These are phyloP conservation scores for Saururus chinensis DNA, from an alignment of 164 flowering plant species.

Conservation along the genomic window DNA sequence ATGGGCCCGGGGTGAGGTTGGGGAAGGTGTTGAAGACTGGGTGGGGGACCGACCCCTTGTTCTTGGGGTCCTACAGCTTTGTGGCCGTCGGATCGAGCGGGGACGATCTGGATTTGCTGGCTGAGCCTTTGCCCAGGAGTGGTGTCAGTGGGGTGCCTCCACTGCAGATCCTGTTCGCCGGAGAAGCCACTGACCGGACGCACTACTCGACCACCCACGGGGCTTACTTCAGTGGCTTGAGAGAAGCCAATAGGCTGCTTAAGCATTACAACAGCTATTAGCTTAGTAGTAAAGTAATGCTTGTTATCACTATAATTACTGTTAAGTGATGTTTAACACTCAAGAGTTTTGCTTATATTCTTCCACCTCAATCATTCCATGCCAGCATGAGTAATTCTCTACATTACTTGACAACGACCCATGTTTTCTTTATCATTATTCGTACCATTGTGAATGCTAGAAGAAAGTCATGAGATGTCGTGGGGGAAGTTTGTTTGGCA, in stretches of 20 bases:
- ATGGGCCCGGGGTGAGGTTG: constrained; percentile 24
- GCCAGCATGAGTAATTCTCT: too few species aligned
- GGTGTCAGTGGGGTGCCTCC: constrained; percentile 6
- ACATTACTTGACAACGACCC: too few species aligned
- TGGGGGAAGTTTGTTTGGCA: too few species aligned
- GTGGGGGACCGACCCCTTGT: constrained; percentile 96
- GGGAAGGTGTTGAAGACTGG: constrained; percentile 49
- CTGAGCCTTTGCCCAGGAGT: constrained; percentile 69
- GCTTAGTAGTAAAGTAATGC: too few species aligned
- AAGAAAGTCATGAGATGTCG: too few species aligned
- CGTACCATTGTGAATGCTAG: too few species aligned
- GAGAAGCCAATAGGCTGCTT: constrained; percentile 96
- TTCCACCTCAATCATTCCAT: too few species aligned
- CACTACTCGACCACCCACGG: constrained; percentile 99
- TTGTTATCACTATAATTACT: too few species aligned
- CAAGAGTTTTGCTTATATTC: too few species aligned
- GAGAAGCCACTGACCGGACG: constrained; percentile 96
- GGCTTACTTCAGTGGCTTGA: constrained; percentile 90
- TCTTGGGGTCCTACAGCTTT: constrained; percentile 87
- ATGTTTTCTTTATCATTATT: too few species aligned
- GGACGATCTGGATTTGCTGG: constrained; percentile 68
- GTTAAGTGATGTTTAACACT: too few species aligned
- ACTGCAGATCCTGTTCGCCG: constrained; percentile 92
- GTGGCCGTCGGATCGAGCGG: constrained; percentile 91
- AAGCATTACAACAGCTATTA: constrained; percentile 34